phyloP scores from a whole-genome alignment of 1,284 basidiomycete species.

The Ustilago trichophora region DNA sequence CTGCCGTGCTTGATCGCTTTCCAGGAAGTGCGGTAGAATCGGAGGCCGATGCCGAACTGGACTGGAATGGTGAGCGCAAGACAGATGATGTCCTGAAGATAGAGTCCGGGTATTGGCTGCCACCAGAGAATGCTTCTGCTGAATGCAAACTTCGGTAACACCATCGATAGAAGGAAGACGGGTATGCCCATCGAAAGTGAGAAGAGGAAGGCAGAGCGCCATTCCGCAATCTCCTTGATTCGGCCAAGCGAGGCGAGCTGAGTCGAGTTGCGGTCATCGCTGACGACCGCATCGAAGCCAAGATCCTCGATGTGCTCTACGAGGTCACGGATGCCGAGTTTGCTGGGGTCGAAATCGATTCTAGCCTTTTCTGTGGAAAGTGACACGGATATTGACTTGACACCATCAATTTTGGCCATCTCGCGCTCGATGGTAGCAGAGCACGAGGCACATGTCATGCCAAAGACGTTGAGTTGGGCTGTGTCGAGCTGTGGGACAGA shows the following conservation, averaged over 20 bases:
- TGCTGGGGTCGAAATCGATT: constrained; percentile 50
- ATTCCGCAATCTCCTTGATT: constrained; percentile 89
- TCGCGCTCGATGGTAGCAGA: constrained; percentile 80
- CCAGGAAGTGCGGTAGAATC: constrained; percentile 88
- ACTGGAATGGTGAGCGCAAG: constrained; percentile 87
- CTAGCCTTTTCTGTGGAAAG: constrained; percentile 56
- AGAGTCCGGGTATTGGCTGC: constrained; percentile 69
- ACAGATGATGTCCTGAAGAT: constrained; percentile 83
- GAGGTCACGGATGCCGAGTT: constrained; percentile 53
- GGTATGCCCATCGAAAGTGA: constrained; percentile 84
- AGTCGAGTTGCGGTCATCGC: constrained; percentile 80
- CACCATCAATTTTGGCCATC: constrained; percentile 73
- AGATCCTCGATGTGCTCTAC: constrained; percentile 73
- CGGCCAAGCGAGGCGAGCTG: constrained; percentile 90
- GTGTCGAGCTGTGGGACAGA: constrained; percentile 10
- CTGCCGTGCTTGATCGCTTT: constrained; percentile 87
- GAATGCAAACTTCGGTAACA: constrained; percentile 74
- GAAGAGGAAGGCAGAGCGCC: constrained; percentile 82
- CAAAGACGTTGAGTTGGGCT: constrained; percentile 76
- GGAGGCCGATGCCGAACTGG: constrained; percentile 88
- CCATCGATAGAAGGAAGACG: constrained; percentile 91
- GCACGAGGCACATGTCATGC: constrained; percentile 88
- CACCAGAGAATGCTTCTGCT: constrained; percentile 60
- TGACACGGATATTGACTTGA: constrained; percentile 49
- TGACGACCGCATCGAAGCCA: constrained; percentile 89